Evolutionary conservation across 2,329 filamentous ascomycete species (phyloP), one percentile per base, ranked within the genome.

Genomic region (Clonostachys byssicola): DNA sequence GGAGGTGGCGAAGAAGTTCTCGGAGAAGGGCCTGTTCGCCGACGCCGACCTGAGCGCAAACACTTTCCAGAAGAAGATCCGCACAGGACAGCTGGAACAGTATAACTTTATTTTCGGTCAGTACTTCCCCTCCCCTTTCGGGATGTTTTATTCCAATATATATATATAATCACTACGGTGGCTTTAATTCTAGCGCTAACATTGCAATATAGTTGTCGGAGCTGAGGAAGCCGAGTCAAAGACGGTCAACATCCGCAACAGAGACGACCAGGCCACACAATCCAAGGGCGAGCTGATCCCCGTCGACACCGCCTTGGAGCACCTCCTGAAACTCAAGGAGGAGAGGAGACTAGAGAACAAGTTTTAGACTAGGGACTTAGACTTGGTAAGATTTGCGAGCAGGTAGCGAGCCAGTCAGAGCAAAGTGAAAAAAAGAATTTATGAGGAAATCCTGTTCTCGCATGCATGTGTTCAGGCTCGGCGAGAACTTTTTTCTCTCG

Each of bases 21-120:
- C 85, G 60, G 74, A 77, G 50, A 76, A 85, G 64, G 75, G 76
- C 43, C 80, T 92, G 66, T 87, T 83, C 66, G 83, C 82, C 48
- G 65, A 86, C 59, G 81, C 82, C 39, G 68, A 71, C 47, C 52
- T 70, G 47, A 61, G 80, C 55, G 83, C 86, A 58, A 90, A 92
- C 70, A 94, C 88, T 7, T 82, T 94, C 70, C 85, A 90, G 66
- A 92, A 94, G 80, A 94, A 94, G 81, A 90, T 94, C 56, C 85
- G 88, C 56, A 91, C 80, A 47, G 89, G 84, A 13, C 89, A 94
- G 68, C 67, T 92, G 57, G 77, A 85, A 45, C 85, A 91, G 67
- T 92, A 92, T 73, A 92, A 92, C 73, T 91, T 88, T 67, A 88
- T 91, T 57, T 88, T 92, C 59, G 80, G 81, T 83, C 67, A 65